Conservation (phyloP, 257 asterid genomes). For the Lycium ferocissimum region DNA sequence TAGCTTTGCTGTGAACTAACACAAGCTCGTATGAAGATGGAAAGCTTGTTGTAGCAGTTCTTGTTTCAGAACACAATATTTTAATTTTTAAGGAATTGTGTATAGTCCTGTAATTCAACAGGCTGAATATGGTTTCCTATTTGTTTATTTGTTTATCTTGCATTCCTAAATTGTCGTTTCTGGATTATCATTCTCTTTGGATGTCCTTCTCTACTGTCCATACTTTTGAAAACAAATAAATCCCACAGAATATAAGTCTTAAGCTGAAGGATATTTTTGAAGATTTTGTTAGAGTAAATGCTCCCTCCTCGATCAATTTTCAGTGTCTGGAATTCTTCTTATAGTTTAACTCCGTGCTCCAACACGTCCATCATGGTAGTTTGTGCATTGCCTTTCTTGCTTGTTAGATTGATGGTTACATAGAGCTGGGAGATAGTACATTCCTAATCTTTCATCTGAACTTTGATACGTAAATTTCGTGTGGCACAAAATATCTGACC, state of each 20-base stretch:
- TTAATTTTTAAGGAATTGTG: background rate
- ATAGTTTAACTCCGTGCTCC: background rate
- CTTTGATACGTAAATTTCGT: background rate
- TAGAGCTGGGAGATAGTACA: background rate
- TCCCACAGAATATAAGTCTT: background rate
- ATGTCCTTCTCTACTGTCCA: background rate
- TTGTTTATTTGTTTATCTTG: background rate
- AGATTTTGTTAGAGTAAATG: background rate
- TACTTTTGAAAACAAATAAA: background rate
- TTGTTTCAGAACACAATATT: background rate
- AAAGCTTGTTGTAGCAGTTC: background rate
- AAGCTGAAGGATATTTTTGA: background rate
- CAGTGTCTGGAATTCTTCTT: background rate
- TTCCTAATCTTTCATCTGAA: background rate
- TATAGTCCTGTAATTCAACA: slow-evolving; percentile 7
- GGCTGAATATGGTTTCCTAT: background rate
- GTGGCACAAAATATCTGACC: background rate
- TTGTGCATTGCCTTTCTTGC: background rate
- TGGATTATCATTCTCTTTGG: background rate
- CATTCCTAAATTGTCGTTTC: background rate
- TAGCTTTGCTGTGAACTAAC: background rate
- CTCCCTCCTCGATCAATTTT: background rate
- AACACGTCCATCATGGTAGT: background rate
- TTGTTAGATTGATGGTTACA: background rate
- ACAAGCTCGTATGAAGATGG: background rate